Conservation (phyloP, 441 rosid species). For the Brassica hybrid region DNA sequence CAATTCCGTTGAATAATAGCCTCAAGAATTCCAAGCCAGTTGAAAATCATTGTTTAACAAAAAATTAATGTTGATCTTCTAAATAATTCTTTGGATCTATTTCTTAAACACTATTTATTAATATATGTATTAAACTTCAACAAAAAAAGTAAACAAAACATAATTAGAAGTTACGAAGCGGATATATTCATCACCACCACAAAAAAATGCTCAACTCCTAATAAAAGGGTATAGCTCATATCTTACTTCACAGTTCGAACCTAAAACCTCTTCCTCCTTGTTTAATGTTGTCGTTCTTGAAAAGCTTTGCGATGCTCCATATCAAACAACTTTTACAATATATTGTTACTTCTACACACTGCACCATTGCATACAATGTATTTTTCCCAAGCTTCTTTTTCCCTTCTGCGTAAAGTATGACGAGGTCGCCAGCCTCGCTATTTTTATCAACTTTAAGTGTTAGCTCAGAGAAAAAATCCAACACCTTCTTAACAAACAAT, state of each 20-base stretch:
- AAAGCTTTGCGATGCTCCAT: neutral
- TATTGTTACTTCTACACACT: neutral
- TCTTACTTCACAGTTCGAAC: neutral
- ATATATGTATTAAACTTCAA: too few relatives aligned
- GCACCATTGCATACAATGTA: slow-evolving; percentile 1
- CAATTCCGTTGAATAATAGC: too few relatives aligned
- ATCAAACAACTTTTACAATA: neutral
- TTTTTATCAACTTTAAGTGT: neutral
- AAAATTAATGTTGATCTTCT: too few relatives aligned
- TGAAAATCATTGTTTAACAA: too few relatives aligned
- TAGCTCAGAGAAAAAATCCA: neutral
- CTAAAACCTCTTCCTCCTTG: neutral
- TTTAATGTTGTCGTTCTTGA: neutral
- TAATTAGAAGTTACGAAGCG: too few relatives aligned
- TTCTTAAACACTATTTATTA: too few relatives aligned
- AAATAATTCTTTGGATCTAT: too few relatives aligned
- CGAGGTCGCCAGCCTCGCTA: neutral
- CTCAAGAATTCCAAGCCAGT: too few relatives aligned
- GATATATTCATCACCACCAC: too few relatives aligned
- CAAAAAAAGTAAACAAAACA: too few relatives aligned
- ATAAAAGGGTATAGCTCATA: neutral
- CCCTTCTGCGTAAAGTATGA: neutral
- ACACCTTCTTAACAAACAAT: neutral
- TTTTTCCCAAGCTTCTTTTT: neutral
- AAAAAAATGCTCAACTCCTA: neutral